These are phyloP conservation scores for Sporothrix brasiliensis DNA, from an alignment of 2,329 filamentous ascomycete species.

Conservation along the genomic window DNA sequence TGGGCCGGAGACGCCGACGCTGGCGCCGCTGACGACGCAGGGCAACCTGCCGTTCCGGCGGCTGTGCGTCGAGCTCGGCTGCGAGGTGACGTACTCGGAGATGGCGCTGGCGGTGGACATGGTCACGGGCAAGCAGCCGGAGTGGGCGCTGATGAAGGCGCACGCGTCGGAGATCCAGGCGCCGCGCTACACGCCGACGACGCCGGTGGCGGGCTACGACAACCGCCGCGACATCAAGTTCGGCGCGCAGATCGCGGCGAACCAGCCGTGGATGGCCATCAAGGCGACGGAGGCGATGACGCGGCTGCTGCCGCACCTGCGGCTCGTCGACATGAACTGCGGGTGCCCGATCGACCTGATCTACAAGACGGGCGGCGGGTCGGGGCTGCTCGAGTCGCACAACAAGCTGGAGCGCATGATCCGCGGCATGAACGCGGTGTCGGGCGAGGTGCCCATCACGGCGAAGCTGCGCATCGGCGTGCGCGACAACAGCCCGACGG, in stretches of 20 bases:
- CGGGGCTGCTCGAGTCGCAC: slow-evolving; percentile 84
- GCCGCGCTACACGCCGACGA: slow-evolving; percentile 63
- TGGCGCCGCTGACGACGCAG: slow-evolving; percentile 96
- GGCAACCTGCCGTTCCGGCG: slow-evolving; percentile 94
- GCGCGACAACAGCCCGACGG: slow-evolving; percentile 72
- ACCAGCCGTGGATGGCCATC: slow-evolving; percentile 86
- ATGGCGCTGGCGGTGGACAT: slow-evolving; percentile 94
- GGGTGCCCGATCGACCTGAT: slow-evolving; percentile 96
- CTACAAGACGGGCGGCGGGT: slow-evolving; percentile 84
- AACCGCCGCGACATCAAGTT: slow-evolving; percentile 83
- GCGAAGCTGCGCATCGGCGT: slow-evolving; percentile 95
- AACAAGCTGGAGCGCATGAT: slow-evolving; percentile 93
- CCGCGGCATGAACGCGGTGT: slow-evolving; percentile 92
- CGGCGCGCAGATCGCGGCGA: slow-evolving; percentile 88
- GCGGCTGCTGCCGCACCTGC: slow-evolving; percentile 75
- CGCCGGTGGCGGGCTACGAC: slow-evolving; percentile 69
- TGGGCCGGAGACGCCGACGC: slow-evolving; percentile 84
- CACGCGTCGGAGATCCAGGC: slow-evolving; percentile 79
- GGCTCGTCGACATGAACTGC: slow-evolving; percentile 93
- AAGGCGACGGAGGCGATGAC: slow-evolving; percentile 85
- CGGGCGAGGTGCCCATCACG: slow-evolving; percentile 86
- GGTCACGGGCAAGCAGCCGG: slow-evolving; percentile 83
- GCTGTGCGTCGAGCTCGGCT: slow-evolving; percentile 84
- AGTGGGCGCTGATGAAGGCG: slow-evolving; percentile 94
- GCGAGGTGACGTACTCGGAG: slow-evolving; percentile 93